These are phyloP conservation scores for Neurospora sp. DNA, from an alignment of 495 filamentous ascomycete species.

Conservation along the genomic window DNA sequence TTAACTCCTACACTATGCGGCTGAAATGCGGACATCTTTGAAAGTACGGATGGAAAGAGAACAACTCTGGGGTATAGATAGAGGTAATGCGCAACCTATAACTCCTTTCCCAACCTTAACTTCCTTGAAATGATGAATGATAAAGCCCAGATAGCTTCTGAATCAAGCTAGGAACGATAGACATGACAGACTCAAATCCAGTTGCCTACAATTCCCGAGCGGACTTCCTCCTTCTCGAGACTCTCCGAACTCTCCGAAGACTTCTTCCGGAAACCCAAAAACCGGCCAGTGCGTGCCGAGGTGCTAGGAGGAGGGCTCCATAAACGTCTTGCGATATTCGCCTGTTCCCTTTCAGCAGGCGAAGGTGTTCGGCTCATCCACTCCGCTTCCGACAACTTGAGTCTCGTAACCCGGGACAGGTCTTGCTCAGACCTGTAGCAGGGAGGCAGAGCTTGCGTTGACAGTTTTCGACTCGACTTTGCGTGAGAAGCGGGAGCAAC, in stretches of 20 bases:
- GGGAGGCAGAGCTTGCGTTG: conserved; percentile 3
- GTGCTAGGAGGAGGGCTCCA: conserved; percentile 12
- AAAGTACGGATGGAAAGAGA: neutral
- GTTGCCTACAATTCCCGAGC: neutral
- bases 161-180: neutral
- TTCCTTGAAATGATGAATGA: neutral
- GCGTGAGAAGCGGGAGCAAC: neutral
- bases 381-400: conserved; percentile 26
- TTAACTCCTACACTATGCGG: neutral
- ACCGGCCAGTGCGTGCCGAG: conserved; percentile 1
- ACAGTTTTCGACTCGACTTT: neutral
- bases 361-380: conserved; percentile 33
- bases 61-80: neutral
- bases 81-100: neutral
- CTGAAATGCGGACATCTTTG: neutral
- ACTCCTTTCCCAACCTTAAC: neutral
- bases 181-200: neutral
- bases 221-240: neutral
- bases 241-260: neutral
- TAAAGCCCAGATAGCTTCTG: neutral
- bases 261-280: conserved; percentile 8
- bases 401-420: conserved; percentile 1
- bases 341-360: conserved; percentile 8
- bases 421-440: conserved; percentile 3
- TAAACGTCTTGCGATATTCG: neutral